Conservation (phyloP, 2,329 filamentous ascomycete species). For the Coniella lustricola region DNA sequence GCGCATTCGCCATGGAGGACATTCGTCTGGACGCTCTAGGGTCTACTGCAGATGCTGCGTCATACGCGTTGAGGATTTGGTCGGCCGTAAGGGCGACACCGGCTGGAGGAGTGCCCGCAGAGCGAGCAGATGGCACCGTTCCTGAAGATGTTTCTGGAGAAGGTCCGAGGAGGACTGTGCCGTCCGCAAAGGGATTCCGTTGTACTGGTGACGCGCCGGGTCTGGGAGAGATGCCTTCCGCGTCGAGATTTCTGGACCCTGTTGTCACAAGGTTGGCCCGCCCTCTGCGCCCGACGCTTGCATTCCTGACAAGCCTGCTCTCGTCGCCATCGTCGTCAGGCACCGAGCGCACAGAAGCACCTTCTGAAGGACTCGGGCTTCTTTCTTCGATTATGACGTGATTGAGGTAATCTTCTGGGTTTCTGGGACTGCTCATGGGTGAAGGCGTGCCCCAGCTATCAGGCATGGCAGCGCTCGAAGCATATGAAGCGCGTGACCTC, state of each 20-base stretch:
- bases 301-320: conserved; percentile 51
- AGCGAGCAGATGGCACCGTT: conserved; percentile 29
- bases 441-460: conserved; percentile 55
- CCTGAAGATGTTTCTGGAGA: conserved; percentile 39
- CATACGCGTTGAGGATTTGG: conserved; percentile 43
- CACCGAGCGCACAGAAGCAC: conserved; percentile 25
- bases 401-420: conserved; percentile 44
- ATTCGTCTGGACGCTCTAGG: conserved; percentile 25
- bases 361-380: conserved; percentile 24
- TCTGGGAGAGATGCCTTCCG: conserved; percentile 19
- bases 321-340: conserved; percentile 46
- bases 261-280: conserved; percentile 48
- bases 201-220: conserved; percentile 33
- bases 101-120: conserved; percentile 18
- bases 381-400: conserved; percentile 37
- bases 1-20: conserved; percentile 21
- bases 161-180: conserved; percentile 39
- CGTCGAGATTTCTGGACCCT: not conserved
- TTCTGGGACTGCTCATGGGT: conserved; percentile 36
- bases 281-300: conserved; percentile 54
- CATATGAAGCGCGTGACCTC: conserved; percentile 57
- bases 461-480: conserved; percentile 66
- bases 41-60: conserved; percentile 40
- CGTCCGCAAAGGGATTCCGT: conserved; percentile 31
- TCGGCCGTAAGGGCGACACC: conserved; percentile 32